A percentile compares a stretch with the other conserved stretches of the same genome.
These are phyloP conservation scores for Spathaspora sp. DNA, from an alignment of 1,139 yeast genomes.

Conservation along the genomic window DNA sequence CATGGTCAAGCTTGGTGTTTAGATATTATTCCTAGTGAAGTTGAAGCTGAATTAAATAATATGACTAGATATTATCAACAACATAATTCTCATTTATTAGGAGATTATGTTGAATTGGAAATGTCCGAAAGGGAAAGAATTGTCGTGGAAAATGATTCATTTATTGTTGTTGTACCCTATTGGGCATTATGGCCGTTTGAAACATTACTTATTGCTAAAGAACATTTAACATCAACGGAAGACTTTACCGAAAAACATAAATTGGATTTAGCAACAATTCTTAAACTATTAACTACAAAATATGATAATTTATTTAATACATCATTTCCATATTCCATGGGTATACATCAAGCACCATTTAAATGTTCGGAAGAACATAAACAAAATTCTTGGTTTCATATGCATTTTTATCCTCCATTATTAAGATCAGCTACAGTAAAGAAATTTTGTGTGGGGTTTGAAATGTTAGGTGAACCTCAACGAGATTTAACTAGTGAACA, in stretches of 20 bases:
- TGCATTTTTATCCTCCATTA: conserved; percentile 79
- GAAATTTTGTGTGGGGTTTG: conserved; percentile 77
- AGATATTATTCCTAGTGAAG: conserved; percentile 66
- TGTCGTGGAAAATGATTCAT: conserved; percentile 60
- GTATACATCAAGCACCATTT: conserved; percentile 72
- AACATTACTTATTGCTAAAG: conserved; percentile 58
- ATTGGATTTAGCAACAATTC: conserved; percentile 54
- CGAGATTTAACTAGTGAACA: conserved; percentile 76
- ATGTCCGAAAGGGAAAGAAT: conserved; percentile 50
- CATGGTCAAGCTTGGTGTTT: conserved; percentile 83
- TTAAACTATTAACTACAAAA: conserved; percentile 57
- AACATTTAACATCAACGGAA: conserved; percentile 51
- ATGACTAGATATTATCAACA: conserved; percentile 49
- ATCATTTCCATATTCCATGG: conserved; percentile 80
- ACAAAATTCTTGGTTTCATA: conserved; percentile 62
- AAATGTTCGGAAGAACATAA: conserved; percentile 38
- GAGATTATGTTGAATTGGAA: conserved; percentile 66
- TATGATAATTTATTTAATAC: conserved; percentile 73
- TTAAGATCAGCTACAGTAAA: conserved; percentile 73
- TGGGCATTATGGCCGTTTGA: conserved; percentile 89
- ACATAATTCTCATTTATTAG: conserved; percentile 52
- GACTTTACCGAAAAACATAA: conserved; percentile 52
- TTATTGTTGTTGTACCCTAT: conserved; percentile 72
- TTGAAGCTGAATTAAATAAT: conserved; percentile 54
- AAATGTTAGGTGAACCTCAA: conserved; percentile 77